phyloP scores from a whole-genome alignment of 2,329 filamentous ascomycete genomes.

The Exophiala dermatitidis region DNA sequence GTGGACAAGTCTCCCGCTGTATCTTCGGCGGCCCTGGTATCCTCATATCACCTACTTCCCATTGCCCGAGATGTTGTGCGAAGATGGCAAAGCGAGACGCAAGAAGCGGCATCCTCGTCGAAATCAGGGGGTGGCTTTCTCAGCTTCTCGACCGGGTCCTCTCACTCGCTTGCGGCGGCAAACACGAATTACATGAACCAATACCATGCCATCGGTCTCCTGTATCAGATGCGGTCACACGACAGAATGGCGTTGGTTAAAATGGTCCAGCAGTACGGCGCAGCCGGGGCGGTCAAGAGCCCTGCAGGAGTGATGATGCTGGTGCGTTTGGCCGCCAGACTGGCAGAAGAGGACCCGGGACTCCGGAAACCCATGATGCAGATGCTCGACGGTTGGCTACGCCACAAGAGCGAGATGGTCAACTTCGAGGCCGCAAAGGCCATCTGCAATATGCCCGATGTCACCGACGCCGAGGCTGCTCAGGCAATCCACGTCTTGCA shows the following conservation, averaged over 20 bases:
- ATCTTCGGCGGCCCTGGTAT: conserved; percentile 89
- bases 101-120: conserved; percentile 83
- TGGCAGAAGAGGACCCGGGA: conserved; percentile 85
- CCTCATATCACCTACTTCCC: conserved; percentile 93
- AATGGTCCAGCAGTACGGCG: conserved; percentile 99
- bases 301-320: conserved; percentile 88
- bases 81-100: conserved; percentile 97
- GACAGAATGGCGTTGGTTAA: conserved; percentile 98
- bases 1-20: conserved; percentile 98
- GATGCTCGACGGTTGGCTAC: conserved; percentile 89
- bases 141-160: conserved; percentile 75
- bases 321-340: conserved; percentile 82
- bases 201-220: conserved; percentile 92
- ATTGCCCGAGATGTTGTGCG: conserved; percentile 92
- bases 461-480: conserved; percentile 82
- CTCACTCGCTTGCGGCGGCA: conserved; percentile 60
- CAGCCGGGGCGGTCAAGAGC: conserved; percentile 86
- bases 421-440: conserved; percentile 99
- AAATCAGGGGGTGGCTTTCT: conserved; percentile 89
- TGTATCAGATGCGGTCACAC: conserved; percentile 96
- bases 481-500: conserved; percentile 94
- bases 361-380: conserved; percentile 95
- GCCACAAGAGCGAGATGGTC: conserved; percentile 99
- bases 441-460: conserved; percentile 88
- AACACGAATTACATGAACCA: conserved; percentile 97